phyloP scores from a whole-genome alignment of 1,284 basidiomycete genomes.

The Cutaneotrichosporon cutaneum region DNA sequence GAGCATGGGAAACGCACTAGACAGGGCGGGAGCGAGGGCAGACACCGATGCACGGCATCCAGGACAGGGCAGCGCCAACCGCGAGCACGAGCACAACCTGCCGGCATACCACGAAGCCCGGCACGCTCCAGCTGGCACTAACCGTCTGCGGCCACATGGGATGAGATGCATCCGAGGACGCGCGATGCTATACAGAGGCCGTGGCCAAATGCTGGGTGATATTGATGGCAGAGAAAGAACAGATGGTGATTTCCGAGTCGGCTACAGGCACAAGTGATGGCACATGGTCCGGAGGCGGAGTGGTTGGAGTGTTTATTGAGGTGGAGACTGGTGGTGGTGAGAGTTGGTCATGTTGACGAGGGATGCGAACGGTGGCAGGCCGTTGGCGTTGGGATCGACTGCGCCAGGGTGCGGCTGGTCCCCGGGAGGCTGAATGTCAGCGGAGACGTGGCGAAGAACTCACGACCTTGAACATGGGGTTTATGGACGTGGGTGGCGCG shows the following conservation, averaged over 20 bases:
- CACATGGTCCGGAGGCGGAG: background rate
- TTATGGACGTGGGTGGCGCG: constrained; percentile 58
- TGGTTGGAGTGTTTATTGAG: background rate
- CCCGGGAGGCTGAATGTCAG: constrained; percentile 18
- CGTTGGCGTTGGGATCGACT: constrained; percentile 32
- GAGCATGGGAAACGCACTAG: no score
- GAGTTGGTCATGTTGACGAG: constrained; percentile 43
- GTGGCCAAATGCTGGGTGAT: constrained; percentile 2
- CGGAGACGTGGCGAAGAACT: constrained; percentile 48
- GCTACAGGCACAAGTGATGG: constrained; percentile 2
- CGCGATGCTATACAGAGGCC: constrained; percentile 2
- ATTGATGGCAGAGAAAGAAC: constrained; percentile 5
- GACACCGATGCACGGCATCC: no score
- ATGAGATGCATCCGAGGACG: background rate
- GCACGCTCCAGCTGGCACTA: no score
- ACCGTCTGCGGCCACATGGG: background rate
- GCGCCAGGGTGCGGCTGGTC: constrained; percentile 23
- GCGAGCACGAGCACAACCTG: no score
- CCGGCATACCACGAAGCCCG: no score
- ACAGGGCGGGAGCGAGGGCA: no score
- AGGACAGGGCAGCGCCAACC: no score
- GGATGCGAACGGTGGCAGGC: constrained; percentile 54
- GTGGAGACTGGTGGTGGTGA: background rate
- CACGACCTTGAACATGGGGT: constrained; percentile 89
- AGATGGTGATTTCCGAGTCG: background rate